A percentile compares a stretch with the other conserved stretches of the same genome.
Conservation (phyloP, 306 rosid genomes). For the Lupinus albus region DNA sequence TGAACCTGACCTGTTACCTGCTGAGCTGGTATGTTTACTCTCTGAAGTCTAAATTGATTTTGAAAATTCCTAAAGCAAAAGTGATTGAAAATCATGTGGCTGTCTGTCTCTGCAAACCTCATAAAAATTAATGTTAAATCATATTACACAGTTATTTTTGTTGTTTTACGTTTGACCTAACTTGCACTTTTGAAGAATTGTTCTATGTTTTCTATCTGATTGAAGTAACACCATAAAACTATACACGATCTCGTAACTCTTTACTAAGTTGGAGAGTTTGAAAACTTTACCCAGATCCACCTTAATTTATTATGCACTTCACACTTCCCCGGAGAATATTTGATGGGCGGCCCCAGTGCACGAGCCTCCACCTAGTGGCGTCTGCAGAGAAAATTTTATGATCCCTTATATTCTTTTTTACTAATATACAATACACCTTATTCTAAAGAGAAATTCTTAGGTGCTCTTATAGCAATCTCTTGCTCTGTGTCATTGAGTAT, state of each 20-base stretch:
- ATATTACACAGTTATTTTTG: background rate
- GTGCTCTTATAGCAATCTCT: too few species aligned
- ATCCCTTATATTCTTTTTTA: slow-evolving; percentile 4
- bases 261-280: background rate
- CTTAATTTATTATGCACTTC: slow-evolving; percentile 10
- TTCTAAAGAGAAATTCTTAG: background rate
- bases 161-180: slow-evolving; percentile 5
- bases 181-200: background rate
- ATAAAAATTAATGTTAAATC: background rate
- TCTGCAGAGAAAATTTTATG: background rate
- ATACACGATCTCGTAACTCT: background rate
- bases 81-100: slow-evolving; percentile 26
- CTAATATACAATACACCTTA: background rate
- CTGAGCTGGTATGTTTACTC: slow-evolving; percentile 69
- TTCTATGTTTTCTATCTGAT: background rate
- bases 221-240: slow-evolving; percentile 5
- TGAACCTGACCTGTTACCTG: slow-evolving; percentile 68
- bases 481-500: too few species aligned
- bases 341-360: too few species aligned
- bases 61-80: slow-evolving; percentile 8
- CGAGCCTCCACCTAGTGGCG: too few species aligned
- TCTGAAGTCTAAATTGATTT: slow-evolving; percentile 30
- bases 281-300: background rate
- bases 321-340: background rate
- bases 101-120: slow-evolving; percentile 28